A percentile compares a stretch with the other conserved stretches of the same genome.
phyloP scores from a whole-genome alignment of 1,284 basidiomycete species.

The Tremellales sp. region DNA sequence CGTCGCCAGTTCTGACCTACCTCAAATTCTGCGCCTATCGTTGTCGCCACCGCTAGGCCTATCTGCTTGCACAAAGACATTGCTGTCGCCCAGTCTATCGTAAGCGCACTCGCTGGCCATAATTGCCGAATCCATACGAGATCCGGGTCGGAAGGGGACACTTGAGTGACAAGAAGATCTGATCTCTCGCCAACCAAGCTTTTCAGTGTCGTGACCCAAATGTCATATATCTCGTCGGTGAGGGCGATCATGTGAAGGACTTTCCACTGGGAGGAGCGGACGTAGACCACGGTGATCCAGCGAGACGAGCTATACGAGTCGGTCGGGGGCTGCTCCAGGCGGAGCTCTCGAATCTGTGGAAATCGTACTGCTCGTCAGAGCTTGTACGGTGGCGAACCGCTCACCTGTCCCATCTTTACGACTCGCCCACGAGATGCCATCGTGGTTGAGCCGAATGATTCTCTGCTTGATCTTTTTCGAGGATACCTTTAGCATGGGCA shows the following conservation, averaged over 20 bases:
- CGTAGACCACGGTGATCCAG: constrained; percentile 54
- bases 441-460: constrained; percentile 72
- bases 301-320: constrained; percentile 51
- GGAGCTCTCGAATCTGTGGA: constrained; percentile 86
- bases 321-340: constrained; percentile 67
- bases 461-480: constrained; percentile 74
- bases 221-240: constrained; percentile 61
- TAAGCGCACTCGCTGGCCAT: constrained; percentile 37
- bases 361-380: constrained; percentile 64
- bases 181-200: constrained; percentile 42
- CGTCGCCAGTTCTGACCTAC: constrained; percentile 2
- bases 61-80: constrained; percentile 66
- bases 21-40: no score
- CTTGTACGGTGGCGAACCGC: constrained; percentile 40
- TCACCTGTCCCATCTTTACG: constrained; percentile 69
- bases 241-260: constrained; percentile 83
- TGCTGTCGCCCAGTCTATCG: constrained; percentile 30
- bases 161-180: constrained; percentile 34
- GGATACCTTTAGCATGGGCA: constrained; percentile 82
- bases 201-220: constrained; percentile 52
- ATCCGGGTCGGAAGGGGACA: constrained; percentile 41
- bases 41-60: constrained; percentile 32
- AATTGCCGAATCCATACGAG: constrained; percentile 42
- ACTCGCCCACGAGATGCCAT: constrained; percentile 74
- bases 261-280: constrained; percentile 71